Evolutionary conservation across 2,329 filamentous ascomycete species (phyloP).

Genomic region (Lomentospora prolificans): DNA sequence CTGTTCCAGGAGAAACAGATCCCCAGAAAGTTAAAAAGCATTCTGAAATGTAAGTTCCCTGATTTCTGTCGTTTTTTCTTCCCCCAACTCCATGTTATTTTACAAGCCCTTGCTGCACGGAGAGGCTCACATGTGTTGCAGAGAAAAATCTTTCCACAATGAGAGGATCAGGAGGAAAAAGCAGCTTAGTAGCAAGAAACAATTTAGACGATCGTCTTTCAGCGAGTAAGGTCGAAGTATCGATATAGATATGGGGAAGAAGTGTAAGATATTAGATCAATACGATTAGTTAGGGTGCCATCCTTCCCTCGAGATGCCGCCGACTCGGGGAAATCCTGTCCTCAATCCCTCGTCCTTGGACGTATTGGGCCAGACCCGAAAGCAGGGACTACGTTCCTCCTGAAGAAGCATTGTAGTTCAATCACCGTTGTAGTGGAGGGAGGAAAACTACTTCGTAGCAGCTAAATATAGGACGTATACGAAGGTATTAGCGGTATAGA

Average conservation of each 20-base stretch:
- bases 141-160: slow-evolving; percentile 36
- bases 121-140: slow-evolving; percentile 15
- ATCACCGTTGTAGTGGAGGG: no score
- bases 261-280: no score
- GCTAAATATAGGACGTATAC: background rate
- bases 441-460: no score
- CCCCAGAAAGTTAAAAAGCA: slow-evolving; percentile 38
- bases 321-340: background rate
- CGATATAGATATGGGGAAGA: background rate
- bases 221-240: background rate
- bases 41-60: slow-evolving; percentile 31
- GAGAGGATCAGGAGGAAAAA: slow-evolving; percentile 38
- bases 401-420: no score
- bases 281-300: no score
- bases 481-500: no score
- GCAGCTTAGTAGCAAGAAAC: slow-evolving; percentile 39
- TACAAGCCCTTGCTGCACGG: background rate
- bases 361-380: background rate
- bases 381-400: background rate
- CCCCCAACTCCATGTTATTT: background rate
- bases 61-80: background rate
- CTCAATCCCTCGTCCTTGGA: background rate
- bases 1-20: slow-evolving; percentile 36
- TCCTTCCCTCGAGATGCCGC: background rate
- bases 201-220: slow-evolving; percentile 21